These are phyloP conservation scores for Xylaria sp. DNA, from an alignment of 2,329 filamentous ascomycete species.

Conservation along the genomic window DNA sequence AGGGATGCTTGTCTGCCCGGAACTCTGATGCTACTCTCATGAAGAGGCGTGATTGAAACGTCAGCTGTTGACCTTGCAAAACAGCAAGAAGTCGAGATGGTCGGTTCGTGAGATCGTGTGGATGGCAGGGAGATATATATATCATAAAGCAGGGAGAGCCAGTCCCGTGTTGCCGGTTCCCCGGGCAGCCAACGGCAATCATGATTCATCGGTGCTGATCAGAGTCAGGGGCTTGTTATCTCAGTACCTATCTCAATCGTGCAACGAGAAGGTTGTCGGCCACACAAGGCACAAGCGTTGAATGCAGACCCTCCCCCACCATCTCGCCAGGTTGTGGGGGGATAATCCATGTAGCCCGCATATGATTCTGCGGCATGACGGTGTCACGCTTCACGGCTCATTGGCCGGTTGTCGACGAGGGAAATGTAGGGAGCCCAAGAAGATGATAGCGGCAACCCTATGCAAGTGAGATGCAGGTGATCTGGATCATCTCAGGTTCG, in stretches of 20 bases:
- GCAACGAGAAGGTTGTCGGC: background rate
- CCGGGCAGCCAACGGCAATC: background rate
- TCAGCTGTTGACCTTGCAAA: background rate
- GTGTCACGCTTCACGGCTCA: background rate
- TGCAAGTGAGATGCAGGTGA: background rate
- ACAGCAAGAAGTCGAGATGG: background rate
- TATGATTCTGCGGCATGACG: background rate
- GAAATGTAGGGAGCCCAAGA: background rate
- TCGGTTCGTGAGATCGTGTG: background rate
- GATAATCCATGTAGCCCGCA: background rate
- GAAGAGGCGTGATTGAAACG: background rate
- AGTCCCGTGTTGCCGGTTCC: background rate
- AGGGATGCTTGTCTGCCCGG: background rate
- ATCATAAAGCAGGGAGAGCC: background rate
- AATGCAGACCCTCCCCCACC: background rate
- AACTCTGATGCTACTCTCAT: background rate
- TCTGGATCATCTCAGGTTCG: background rate
- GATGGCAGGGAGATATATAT: background rate
- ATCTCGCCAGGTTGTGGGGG: background rate
- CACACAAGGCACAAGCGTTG: background rate
- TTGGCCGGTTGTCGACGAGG: background rate
- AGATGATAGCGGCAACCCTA: background rate
- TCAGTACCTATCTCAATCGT: background rate
- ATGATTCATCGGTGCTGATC: background rate
- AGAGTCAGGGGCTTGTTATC: background rate